Evolutionary conservation across 1,139 yeast species (phyloP), one percentile per base, ranked within the genome.

Genomic region (Citeromyces siamensis): DNA sequence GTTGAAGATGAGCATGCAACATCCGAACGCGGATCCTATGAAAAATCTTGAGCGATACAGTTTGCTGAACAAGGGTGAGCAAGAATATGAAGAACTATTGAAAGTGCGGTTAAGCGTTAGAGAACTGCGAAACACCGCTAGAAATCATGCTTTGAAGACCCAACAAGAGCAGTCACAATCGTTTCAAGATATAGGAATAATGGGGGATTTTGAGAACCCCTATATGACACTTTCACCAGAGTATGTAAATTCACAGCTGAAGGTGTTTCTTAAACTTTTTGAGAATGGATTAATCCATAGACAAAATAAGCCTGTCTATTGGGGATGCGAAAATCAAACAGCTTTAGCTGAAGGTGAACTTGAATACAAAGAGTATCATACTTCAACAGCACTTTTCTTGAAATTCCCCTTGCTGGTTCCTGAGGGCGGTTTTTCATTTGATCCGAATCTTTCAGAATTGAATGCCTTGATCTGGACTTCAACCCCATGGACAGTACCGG

Each of bases 261-360:
- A 66, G 21, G 71, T 88, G 0, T 88, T 93, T 55, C 65, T 71
- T 38, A 62, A 66, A 40, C 66, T 90, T 62, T 66, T 83, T 46
- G 67, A 68, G 35, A 71, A 70, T 38, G 82, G 84, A 0, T 60
- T 88, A 35, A 74, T 90, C 33, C 74, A 77, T 34, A 67, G 97
- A 47, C 94, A 88, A 50, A 71, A 80, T 47, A 85, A 86, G 49
- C 99, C 99, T 0, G 97, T 93, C 1, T 90, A 82, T 68, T 90
- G 97, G 96, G 94, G 97, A 1, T 81, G 93, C 44, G 95, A 86
- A 49, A 83, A 95, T 2, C 72, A 75, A 41, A 88, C 98, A 0
- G 98, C 98, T 0, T 62, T 90, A 44, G 98, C 98, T 0, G 99
- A 90, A 55, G 90, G 96, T 12, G 99, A 90, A 54, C 64, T 90